Evolutionary conservation across 164 flowering plant species (phyloP).

Genomic region (Dillenia suffruticosa): DNA sequence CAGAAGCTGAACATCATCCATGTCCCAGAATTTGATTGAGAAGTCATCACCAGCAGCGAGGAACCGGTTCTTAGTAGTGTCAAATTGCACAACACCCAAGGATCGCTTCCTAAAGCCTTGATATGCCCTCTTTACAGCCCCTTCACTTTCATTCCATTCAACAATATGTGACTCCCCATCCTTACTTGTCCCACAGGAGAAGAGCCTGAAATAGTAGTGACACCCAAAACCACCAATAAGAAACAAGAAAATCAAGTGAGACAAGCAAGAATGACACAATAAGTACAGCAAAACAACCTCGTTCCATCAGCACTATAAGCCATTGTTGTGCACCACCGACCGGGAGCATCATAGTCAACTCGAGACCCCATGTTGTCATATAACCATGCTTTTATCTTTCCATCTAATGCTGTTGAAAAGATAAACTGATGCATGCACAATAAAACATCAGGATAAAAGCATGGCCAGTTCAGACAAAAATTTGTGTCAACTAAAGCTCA

Average conservation of each 20-base stretch:
- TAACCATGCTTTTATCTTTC: slow-evolving; percentile 92
- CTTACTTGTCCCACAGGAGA: slow-evolving; percentile 91
- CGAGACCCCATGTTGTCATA: slow-evolving; percentile 85
- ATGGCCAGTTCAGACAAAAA: background rate
- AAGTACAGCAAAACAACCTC: slow-evolving; percentile 39
- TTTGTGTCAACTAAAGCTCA: background rate
- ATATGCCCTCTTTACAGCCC: slow-evolving; percentile 74
- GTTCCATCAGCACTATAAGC: slow-evolving; percentile 89
- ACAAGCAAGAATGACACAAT: background rate
- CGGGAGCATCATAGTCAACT: slow-evolving; percentile 92
- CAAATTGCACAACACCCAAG: slow-evolving; percentile 79
- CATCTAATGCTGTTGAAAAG: slow-evolving; percentile 88
- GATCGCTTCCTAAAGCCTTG: slow-evolving; percentile 79
- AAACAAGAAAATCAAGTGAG: slow-evolving; percentile 1
- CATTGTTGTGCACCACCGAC: slow-evolving; percentile 92
- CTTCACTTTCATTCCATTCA: slow-evolving; percentile 98
- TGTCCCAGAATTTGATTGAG: slow-evolving; percentile 85
- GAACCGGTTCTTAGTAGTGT: slow-evolving; percentile 71
- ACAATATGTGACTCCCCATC: slow-evolving; percentile 84
- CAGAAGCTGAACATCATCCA: slow-evolving; percentile 68
- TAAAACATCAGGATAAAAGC: slow-evolving; percentile 7
- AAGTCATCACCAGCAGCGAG: slow-evolving; percentile 91
- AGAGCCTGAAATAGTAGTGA: slow-evolving; percentile 42
- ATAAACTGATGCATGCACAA: slow-evolving; percentile 51
- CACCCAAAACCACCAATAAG: background rate